Evolutionary conservation across 2,329 filamentous ascomycete genomes (phyloP), one percentile per base, ranked within the genome.

Genomic region (Ascosphaera pollenicola): DNA sequence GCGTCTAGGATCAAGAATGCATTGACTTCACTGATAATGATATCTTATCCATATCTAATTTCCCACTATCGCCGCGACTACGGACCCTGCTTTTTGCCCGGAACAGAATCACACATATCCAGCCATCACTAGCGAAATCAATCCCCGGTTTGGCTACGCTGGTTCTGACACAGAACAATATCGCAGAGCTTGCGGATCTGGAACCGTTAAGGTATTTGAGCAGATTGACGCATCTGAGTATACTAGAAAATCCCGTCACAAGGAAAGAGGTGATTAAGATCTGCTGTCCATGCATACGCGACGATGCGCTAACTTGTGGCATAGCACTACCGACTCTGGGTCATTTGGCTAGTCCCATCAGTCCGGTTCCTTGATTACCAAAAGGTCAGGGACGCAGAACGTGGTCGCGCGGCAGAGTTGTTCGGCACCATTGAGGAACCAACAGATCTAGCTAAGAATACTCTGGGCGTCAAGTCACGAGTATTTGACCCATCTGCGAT

Each of bases 1-100:
- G 10, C 10, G 17, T 7, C 13, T 51, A 91, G 82, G 82, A 85
- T 51, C 84, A 91, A 70, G 89, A 95, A 65, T 76, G 82, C 47
- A 91, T 98, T 67, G 89, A 98, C 64, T 77, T 98, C 52, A 95
- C 89, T 59, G 89, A 98, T 67, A 98, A 98, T 60, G 85, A 94
- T 60, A 87, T 98, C 53, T 74, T 81, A 49, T 67, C 78, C 38
- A 71, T 98, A 46, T 78, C 76, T 47, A 94, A 94, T 63, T 93
- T 98, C 57, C 89, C 89, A 3, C 73, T 92, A 38, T 87, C 80
- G 41, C 85, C 83, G 36, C 79, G 89, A 48, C 68, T 95, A 51
- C 79, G 74, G 49, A 92, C 83, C 16, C 71, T 98, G 34, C 74
- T 98, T 37, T 72, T 93, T 40, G 84, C 84, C 40, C 76, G 84